Evolutionary conservation across 139 green algal species (phyloP), one percentile per base, ranked within the genome.

Genomic region (Chlorella vulgaris): DNA sequence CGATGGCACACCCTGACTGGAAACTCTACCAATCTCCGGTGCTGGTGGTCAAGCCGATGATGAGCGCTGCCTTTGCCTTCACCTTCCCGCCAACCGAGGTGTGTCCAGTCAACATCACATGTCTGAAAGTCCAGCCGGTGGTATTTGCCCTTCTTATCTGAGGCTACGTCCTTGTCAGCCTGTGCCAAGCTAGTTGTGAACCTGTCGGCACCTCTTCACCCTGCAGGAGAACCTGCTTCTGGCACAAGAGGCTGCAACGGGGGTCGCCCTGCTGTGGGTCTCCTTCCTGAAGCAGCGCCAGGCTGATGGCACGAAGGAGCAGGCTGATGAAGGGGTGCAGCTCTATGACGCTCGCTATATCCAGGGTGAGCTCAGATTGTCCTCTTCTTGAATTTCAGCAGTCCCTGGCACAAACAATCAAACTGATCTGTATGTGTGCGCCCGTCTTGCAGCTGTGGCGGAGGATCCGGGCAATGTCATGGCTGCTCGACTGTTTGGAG

Each of bases 221-320:
- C 33, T 24, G 3, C 73, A 79, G 73, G 53, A 79, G 35, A 55
- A 68, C 26, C 26, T 79, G 53, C 31, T 19, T 4, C 29, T 42
- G 22, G 43, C 62, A 50, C 35, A 35, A 29, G 35, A n/a, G 7
- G 22, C 53, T 6, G 73, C 73, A 3, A 29, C 62, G 3, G 73
- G 68, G 35, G 51, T 79, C 51, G 73, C 73, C 3, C 35, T 28
- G 43, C 36, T 79, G 35, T 79, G 73, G 73, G 73, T 51, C 13
- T n/a, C 50, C 35, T 39, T 69, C 35, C 26, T 79, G 53, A 35
- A 39, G 53, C 55, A 65, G 55, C 5, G 22, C 18, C 55, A 65
- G 55, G 47, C 47, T 10, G 47, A 24, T 10, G 55, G 55, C 55
- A n/a, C 18, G 18, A n/a, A 8, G 5, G 18, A n/a, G 18, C 55